A percentile compares a stretch with the other conserved stretches of the same genome.
These are phyloP conservation scores for Ogataea trehalophila DNA, from an alignment of 805 yeast genomes.

Conservation along the genomic window DNA sequence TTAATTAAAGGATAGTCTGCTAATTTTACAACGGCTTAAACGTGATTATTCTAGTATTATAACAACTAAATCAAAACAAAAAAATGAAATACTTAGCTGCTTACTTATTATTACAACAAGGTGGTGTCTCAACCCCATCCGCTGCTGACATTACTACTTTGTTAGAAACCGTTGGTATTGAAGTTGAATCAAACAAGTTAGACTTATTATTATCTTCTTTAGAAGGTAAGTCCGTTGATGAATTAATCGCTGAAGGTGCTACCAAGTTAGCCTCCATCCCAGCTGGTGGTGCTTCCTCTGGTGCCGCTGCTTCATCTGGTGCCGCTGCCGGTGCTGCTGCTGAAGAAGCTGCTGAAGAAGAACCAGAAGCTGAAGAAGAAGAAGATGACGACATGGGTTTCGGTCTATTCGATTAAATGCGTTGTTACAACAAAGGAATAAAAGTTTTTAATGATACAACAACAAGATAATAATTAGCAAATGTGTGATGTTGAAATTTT, in stretches of 20 bases:
- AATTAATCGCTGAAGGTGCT: slow-evolving; percentile 91
- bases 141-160: slow-evolving; percentile 86
- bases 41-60: slow-evolving; percentile 60
- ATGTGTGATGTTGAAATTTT: no score
- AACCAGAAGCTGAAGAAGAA: slow-evolving; percentile 51
- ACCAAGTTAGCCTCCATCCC: slow-evolving; percentile 96
- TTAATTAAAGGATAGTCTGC: slow-evolving; percentile 77
- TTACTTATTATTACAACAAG: slow-evolving; percentile 95
- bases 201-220: slow-evolving; percentile 74
- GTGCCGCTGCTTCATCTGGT: slow-evolving; percentile 66
- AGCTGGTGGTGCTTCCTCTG: slow-evolving; percentile 94
- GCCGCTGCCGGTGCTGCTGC: slow-evolving; percentile 68
- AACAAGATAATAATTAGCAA: no score
- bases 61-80: slow-evolving; percentile 9
- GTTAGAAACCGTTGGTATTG: slow-evolving; percentile 93
- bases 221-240: slow-evolving; percentile 89
- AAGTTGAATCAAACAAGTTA: slow-evolving; percentile 86
- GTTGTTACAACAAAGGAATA: neutral
- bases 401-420: slow-evolving; percentile 34
- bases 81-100: slow-evolving; percentile 97
- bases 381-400: slow-evolving; percentile 80
- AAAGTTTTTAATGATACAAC: neutral
- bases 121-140: slow-evolving; percentile 93
- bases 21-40: slow-evolving; percentile 51
- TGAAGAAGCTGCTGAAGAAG: slow-evolving; percentile 69